phyloP scores from a whole-genome alignment of 352 stramenopile species.

The Phytophthora brassicae region DNA sequence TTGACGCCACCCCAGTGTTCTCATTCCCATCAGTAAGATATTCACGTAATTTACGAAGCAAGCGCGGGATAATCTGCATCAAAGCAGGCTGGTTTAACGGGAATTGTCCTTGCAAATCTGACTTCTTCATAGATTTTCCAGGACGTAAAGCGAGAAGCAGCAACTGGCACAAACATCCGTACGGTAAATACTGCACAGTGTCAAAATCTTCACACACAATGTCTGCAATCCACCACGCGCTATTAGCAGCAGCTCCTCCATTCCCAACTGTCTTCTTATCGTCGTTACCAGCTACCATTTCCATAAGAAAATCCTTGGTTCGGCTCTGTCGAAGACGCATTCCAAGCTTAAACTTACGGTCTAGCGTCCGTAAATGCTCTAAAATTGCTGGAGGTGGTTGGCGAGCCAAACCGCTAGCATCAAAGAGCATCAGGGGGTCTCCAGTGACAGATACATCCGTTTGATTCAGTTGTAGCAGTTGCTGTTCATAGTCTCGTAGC shows the following conservation, averaged over 20 bases:
- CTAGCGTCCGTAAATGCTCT: constrained; percentile 67
- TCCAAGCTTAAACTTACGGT: constrained; percentile 78
- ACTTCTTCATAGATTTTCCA: constrained; percentile 5
- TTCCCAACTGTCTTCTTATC: constrained; percentile 28
- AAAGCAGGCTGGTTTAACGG: constrained; percentile 39
- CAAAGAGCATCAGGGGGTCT: constrained; percentile 75
- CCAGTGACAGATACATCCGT: constrained; percentile 43
- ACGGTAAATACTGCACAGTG: constrained; percentile 79
- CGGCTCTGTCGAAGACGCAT: constrained; percentile 77
- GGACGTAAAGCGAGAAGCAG: constrained; percentile 59
- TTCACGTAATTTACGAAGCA: constrained; percentile 60
- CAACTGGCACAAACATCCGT: constrained; percentile 77
- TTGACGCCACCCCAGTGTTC: constrained; percentile 35
- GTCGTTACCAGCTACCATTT: constrained; percentile 74
- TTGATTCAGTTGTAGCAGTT: constrained; percentile 57
- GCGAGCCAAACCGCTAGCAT: constrained; percentile 63
- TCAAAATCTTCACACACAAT: constrained; percentile 87
- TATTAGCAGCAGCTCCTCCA: constrained; percentile 23
- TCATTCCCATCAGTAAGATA: constrained; percentile 45
- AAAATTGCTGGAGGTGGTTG: constrained; percentile 73
- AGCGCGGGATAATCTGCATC: constrained; percentile 49
- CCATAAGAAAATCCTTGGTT: constrained; percentile 83
- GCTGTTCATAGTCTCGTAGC: constrained; percentile 70
- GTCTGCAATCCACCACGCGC: constrained; percentile 83
- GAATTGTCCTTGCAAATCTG: constrained; percentile 17